Conservation (phyloP, 495 filamentous ascomycete species). For the Margaritispora aquatica region DNA sequence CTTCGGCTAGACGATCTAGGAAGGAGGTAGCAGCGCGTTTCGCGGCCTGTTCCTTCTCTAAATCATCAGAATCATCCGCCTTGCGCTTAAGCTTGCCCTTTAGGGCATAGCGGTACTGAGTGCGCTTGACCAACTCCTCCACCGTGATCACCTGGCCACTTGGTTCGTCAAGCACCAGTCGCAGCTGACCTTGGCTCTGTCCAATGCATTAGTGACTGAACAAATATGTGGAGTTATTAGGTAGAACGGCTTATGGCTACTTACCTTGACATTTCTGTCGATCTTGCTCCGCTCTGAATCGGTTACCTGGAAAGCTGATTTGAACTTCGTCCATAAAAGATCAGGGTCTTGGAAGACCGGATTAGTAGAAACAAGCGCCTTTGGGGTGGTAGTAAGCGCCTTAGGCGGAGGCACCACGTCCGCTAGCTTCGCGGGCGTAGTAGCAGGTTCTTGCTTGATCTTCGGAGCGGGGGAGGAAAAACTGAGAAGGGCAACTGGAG, state of each 20-base stretch:
- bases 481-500: not conserved
- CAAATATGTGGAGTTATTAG: not conserved
- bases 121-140: slow-evolving; percentile 3
- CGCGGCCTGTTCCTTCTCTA: not conserved
- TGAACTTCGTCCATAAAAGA: not conserved
- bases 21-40: not conserved
- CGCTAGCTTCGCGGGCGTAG: not conserved
- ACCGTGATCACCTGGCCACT: slow-evolving; percentile 1
- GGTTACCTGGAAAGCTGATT: not conserved
- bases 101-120: not conserved
- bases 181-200: slow-evolving; percentile 2
- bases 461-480: not conserved
- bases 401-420: no score
- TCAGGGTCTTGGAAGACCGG: not conserved
- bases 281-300: not conserved
- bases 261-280: not conserved
- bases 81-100: not conserved
- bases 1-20: not conserved
- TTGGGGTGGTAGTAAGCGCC: not conserved
- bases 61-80: not conserved
- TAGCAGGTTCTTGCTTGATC: not conserved
- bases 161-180: slow-evolving; percentile 4
- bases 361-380: no score
- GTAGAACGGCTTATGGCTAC: no score
- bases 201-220: not conserved